phyloP scores from a whole-genome alignment of 1,139 yeast species.

The Candida anutae region DNA sequence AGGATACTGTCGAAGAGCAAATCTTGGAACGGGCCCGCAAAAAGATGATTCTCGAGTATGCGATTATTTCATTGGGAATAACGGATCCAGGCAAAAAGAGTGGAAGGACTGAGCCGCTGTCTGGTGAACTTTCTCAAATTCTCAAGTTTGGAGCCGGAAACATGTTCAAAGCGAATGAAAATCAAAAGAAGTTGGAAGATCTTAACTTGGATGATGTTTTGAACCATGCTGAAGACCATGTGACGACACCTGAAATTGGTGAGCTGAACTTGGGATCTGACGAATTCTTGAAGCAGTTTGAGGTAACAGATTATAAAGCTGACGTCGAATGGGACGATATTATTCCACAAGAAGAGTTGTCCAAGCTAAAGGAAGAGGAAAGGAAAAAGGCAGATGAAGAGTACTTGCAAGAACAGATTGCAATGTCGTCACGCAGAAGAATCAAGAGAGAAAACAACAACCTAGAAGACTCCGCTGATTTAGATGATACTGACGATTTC shows the following conservation, averaged over 20 bases:
- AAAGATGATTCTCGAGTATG: slow-evolving; percentile 97
- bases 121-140: slow-evolving; percentile 85
- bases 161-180: slow-evolving; percentile 89
- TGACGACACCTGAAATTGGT: slow-evolving; percentile 92
- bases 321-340: slow-evolving; percentile 99
- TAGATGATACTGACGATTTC: slow-evolving; percentile 32
- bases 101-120: slow-evolving; percentile 55
- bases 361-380: slow-evolving; percentile 85
- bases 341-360: slow-evolving; percentile 90
- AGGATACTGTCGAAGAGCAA: slow-evolving; percentile 96
- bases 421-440: slow-evolving; percentile 74
- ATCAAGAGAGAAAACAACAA: slow-evolving; percentile 38
- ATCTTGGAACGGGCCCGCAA: slow-evolving; percentile 93
- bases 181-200: slow-evolving; percentile 91
- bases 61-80: slow-evolving; percentile 91
- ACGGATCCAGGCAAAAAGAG: slow-evolving; percentile 57
- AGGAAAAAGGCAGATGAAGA: slow-evolving; percentile 79
- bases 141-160: slow-evolving; percentile 97
- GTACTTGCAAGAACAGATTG: slow-evolving; percentile 82
- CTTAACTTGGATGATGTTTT: slow-evolving; percentile 93
- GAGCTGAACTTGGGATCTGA: slow-evolving; percentile 97
- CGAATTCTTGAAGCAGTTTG: slow-evolving; percentile 93
- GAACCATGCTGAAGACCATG: slow-evolving; percentile 95
- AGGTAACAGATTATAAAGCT: slow-evolving; percentile 97
- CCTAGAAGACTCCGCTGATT: slow-evolving; percentile 3